Base-by-base conservation (phyloP, 768 basidiomycete genomes). In the Chalciporus pseudorubinellus region DNA sequence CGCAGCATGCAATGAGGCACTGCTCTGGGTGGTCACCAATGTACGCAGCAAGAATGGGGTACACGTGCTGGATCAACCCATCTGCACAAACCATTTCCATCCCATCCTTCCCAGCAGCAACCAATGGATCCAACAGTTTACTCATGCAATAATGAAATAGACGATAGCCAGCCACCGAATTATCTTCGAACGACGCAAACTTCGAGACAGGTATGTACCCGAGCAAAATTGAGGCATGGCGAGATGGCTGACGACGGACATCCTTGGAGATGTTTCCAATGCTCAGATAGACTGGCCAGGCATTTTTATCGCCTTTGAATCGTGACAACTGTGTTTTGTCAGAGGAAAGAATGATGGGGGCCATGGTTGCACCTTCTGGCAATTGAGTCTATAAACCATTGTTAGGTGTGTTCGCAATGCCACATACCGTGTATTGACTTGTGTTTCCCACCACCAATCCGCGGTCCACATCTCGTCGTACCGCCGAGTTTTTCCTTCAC, bases 71-170 rank as follows among this genome's bases (percentile, higher is more conserved):
- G 16, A 59, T 39, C 1, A 9, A 5, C 5, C 46, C 48, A 42
- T 63, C 51, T 1, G 50, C 48, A 34, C 55, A 50, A 2, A 36
- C 34, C 34, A 63, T 45, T 4, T 52, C 14, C 1, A 57, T 33
- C 4, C 60, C 60, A 5, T 44, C 33, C 9, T 40, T 18, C 1
- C 58, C 57, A 4, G 61, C 55, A 8, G 18, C 55, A 3, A 39
- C 42, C 3, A 59, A 42, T 6, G 54, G 38, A 5, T 53, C 33
- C 9, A 63, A 34, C n/a, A 63, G n/a, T 7, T 36, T 16, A 2
- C 26, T 1, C 57, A 63, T 56, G 39, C 48, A 54, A 13, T 64
- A 34, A 46, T 79, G 77, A 51, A 78, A 77, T 0, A 76, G 52
- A 0, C 63, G 39, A 50, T 66, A 57, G 47, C 34, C 14, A 4